Base-by-base conservation (phyloP, 78 protist genomes). In the Tieghemostelium lacteum region DNA sequence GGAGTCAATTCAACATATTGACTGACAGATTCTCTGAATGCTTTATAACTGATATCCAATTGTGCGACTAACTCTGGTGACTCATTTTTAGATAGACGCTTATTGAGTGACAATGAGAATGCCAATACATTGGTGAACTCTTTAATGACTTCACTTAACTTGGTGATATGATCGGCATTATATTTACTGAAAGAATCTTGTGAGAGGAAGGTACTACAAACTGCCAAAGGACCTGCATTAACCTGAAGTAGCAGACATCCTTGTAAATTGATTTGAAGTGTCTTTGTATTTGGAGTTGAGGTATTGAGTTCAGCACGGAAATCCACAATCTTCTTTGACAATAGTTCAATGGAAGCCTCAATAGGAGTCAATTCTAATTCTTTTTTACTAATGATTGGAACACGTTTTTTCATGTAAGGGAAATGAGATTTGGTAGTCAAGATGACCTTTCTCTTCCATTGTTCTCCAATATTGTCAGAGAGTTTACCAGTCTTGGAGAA, bases 161-260 rank as follows among this genome's bases (percentile, higher is more conserved):
- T 65, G 14, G 57, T 61, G 36, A 65, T 63, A n/a, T 86, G 85
- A 26, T 86, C 78, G 22, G 85, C 92, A n/a, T 86, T 74, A 28
- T 70, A 62, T 24, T 75, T 86, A 12, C 33, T 37, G 54, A 49
- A 64, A 26, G 66, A 61, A 36, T 61, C 62, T 26, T 65, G 58
- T 20, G 70, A 64, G 2, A 89, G 62, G 73, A 89, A 89, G 29
- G 75, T 60, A 17, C 60, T 58, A 36, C 86, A 66, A 36, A 89
- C 69, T 8, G 83, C 94, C 29, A 89, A 63, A 72, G 94, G 94
- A 55, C 94, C 94, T 16, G 88, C 94, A 36, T 89, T 89, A 37
- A 89, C 94, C 65, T 89, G 87, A 22, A 73, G 20, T 6, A 89
- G 28, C 5, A 89, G 24, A 57, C 80, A 75, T 45, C 94, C 94